Percentiles rank a stretch among this genome's conserved stretches.
Evolutionary conservation across 208 protist genomes (phyloP).

Genomic region (Acanthamoeba sp.): DNA sequence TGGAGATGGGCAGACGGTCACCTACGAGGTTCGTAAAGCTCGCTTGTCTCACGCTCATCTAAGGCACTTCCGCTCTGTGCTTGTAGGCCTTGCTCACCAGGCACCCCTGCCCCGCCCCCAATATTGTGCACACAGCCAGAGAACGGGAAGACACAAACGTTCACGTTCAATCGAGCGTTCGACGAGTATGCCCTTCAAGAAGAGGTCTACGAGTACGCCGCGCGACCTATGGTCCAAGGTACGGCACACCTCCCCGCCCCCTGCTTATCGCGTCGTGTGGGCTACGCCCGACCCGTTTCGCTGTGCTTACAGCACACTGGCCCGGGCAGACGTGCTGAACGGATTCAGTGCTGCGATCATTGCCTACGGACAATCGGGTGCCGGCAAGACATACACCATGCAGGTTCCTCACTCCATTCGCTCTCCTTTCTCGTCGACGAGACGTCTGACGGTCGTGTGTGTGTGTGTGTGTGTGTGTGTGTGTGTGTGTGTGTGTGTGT

Average conservation of each 20-base stretch:
- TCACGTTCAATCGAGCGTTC: conserved; percentile 50
- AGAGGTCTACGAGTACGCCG: conserved; percentile 47
- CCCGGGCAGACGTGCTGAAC: conserved; percentile 51
- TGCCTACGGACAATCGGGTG: conserved; percentile 77
- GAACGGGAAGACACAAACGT: not conserved
- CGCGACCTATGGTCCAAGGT: conserved; percentile 32
- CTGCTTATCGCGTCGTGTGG: too few species aligned
- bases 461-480: too few species aligned
- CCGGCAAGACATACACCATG: conserved; percentile 78
- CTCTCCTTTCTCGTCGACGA: too few species aligned
- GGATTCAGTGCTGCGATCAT: conserved; percentile 68
- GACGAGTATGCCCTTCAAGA: conserved; percentile 6
- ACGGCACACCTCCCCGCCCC: not conserved
- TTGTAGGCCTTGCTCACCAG: too few species aligned
- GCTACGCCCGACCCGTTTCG: too few species aligned
- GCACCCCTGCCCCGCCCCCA: too few species aligned
- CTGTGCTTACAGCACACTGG: not conserved
- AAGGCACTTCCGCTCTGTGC: too few species aligned
- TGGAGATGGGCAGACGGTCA: not conserved
- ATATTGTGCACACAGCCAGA: not conserved
- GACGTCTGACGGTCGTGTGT: not conserved
- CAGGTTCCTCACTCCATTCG: conserved; percentile 17
- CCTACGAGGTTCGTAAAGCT: conserved; percentile 23
- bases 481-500: too few species aligned
- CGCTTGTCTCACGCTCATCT: too few species aligned